Evolutionary conservation across 805 yeast genomes (phyloP).

Genomic region (Wickerhamia fluorescens): DNA sequence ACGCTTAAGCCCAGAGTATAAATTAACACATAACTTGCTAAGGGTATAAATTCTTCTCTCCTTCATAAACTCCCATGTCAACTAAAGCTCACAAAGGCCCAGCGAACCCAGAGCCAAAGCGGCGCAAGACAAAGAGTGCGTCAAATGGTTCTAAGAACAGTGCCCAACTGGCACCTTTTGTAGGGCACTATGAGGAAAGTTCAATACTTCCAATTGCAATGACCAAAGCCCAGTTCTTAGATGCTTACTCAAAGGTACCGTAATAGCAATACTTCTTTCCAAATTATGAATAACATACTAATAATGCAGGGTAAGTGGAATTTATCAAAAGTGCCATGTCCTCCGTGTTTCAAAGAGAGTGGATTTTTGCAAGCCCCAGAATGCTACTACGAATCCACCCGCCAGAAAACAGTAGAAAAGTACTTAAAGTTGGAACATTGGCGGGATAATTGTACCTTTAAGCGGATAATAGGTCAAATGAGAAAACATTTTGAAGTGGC

Average conservation of each 20-base stretch:
- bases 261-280: not conserved
- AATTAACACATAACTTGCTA: too few relatives aligned
- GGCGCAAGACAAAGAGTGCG: too few relatives aligned
- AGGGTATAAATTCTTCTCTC: too few relatives aligned
- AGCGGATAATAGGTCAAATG: constrained; percentile 29
- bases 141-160: too few relatives aligned
- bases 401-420: constrained; percentile 38
- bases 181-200: too few relatives aligned
- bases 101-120: too few relatives aligned
- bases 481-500: constrained; percentile 35
- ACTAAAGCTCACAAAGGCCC: too few relatives aligned
- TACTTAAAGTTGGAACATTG: constrained; percentile 41
- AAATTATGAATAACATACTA: constrained; percentile 6
- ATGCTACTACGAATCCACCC: constrained; percentile 40
- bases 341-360: constrained; percentile 39
- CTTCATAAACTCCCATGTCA: too few relatives aligned
- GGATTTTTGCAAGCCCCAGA: constrained; percentile 57
- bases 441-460: constrained; percentile 34
- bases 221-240: constrained; percentile 43
- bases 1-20: too few relatives aligned
- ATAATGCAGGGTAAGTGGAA: constrained; percentile 46
- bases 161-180: too few relatives aligned
- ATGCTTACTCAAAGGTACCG: constrained; percentile 41
- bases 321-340: constrained; percentile 47
- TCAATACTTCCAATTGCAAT: too few relatives aligned